Evolutionary conservation across 768 basidiomycete genomes (phyloP), one percentile per base, ranked within the genome.

Genomic region (Russula olivacea): DNA sequence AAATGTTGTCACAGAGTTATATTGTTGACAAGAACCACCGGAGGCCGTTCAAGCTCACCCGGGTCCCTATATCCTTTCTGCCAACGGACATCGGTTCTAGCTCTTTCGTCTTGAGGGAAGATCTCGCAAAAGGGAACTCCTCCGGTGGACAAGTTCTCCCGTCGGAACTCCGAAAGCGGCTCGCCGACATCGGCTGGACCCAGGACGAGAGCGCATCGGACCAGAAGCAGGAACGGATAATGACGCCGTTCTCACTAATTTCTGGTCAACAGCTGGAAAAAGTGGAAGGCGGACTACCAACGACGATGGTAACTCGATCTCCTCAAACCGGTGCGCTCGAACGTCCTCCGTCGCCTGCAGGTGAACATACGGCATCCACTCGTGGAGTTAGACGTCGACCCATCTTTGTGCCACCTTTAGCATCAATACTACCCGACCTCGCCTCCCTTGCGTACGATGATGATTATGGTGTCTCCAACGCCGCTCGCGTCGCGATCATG

Each of bases 181-280:
- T 92, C 19, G 80, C 82, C 1, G 87, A 91, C 61, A 84, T 92
- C 54, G 89, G 88, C 15, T 92, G 88, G 88, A 80, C 78, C 5
- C 79, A 86, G 43, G 85, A 88, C 34, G 80, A 83, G 58, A 75
- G 74, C 3, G 72, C 79, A 11, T 74, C 79, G 10, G 83, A 89
- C 68, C 81, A 81, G 57, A 78, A 81, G 61, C 76, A 78, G 30
- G 81, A 84, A 68, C 79, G 83, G 79, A 78, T 83, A 62, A 77
- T 76, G 69, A 86, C 83, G 4, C 89, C 89, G 1, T 79, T 91
- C 66, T 84, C 87, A 4, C 75, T 88, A 17, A 73, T 90, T 0
- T 84, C 89, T 0, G 76, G 76, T 2, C 73, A 78, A 40, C 81
- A 86, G 61, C 65, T 88, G 6, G 85, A 85, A 68, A 79, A 77